These are phyloP conservation scores for Lipomyces starkeyi DNA, from an alignment of 805 yeast species.

Conservation along the genomic window DNA sequence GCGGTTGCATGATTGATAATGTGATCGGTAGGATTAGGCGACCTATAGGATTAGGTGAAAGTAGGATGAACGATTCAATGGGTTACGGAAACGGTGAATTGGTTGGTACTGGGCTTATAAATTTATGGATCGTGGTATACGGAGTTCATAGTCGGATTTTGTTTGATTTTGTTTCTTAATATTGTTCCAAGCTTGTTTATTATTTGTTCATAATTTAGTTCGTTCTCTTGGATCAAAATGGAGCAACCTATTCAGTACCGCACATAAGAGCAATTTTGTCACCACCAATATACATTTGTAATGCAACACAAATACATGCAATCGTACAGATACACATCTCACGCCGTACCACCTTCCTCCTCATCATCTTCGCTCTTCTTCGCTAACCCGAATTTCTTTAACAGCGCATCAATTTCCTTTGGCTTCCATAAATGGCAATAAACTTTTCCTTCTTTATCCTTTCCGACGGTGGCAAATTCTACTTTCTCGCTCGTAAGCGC, in stretches of 20 bases:
- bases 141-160: neutral
- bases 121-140: neutral
- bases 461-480: conserved; percentile 84
- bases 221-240: neutral
- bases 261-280: neutral
- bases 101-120: conserved; percentile 2
- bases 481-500: conserved; percentile 86
- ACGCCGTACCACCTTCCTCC: conserved; percentile 19
- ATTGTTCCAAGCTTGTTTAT: neutral
- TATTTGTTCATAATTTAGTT: neutral
- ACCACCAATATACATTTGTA: neutral
- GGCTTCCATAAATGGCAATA: conserved; percentile 80
- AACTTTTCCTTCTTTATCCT: conserved; percentile 57
- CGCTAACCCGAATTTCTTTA: conserved; percentile 74
- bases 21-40: neutral
- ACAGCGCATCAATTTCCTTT: conserved; percentile 71
- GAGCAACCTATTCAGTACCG: neutral
- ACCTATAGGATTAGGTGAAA: neutral
- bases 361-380: conserved; percentile 61
- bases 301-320: neutral
- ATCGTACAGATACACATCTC: neutral
- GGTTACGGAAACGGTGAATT: neutral
- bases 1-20: neutral
- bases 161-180: neutral
- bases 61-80: neutral